phyloP scores from a whole-genome alignment of 495 filamentous ascomycete species.

The Hypoxylon perforatum region DNA sequence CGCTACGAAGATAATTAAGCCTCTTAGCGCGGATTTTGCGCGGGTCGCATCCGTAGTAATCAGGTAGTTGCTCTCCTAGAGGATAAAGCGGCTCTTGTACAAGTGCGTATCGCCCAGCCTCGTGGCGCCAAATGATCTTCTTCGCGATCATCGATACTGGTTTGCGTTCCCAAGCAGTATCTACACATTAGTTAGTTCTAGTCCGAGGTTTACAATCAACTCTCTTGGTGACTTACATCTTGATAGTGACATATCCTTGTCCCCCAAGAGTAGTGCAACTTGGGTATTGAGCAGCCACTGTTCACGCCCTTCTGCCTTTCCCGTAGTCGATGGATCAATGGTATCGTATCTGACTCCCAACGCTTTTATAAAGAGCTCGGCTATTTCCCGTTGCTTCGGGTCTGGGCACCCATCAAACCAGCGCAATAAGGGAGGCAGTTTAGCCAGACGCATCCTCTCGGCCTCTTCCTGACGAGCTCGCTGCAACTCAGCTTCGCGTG shows the following conservation, averaged over 20 bases:
- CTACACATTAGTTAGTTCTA: constrained; percentile 49
- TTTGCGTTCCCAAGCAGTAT: constrained; percentile 74
- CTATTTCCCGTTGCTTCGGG: constrained; percentile 58
- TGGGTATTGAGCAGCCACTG: constrained; percentile 83
- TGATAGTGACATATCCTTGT: constrained; percentile 78
- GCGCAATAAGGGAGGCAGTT: constrained; percentile 61
- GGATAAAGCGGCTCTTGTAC: constrained; percentile 57
- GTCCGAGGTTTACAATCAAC: not conserved
- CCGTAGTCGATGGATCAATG: constrained; percentile 58
- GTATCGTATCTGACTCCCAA: constrained; percentile 66
- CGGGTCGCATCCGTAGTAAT: constrained; percentile 56
- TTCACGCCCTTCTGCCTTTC: constrained; percentile 63
- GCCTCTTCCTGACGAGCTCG: constrained; percentile 58
- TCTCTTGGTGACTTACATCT: constrained; percentile 66
- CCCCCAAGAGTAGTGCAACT: constrained; percentile 77
- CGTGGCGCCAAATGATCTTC: constrained; percentile 59
- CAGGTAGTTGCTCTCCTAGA: constrained; percentile 55
- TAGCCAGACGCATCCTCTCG: constrained; percentile 59
- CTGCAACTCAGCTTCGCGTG: constrained; percentile 65
- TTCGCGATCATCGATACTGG: constrained; percentile 60
- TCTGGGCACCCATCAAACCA: constrained; percentile 64
- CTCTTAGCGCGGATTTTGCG: constrained; percentile 49
- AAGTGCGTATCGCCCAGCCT: constrained; percentile 61
- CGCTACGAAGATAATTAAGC: constrained; percentile 53
- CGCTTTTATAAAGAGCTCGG: constrained; percentile 61